Conservation (phyloP, 768 basidiomycete species). For the Podaxis pistillaris region DNA sequence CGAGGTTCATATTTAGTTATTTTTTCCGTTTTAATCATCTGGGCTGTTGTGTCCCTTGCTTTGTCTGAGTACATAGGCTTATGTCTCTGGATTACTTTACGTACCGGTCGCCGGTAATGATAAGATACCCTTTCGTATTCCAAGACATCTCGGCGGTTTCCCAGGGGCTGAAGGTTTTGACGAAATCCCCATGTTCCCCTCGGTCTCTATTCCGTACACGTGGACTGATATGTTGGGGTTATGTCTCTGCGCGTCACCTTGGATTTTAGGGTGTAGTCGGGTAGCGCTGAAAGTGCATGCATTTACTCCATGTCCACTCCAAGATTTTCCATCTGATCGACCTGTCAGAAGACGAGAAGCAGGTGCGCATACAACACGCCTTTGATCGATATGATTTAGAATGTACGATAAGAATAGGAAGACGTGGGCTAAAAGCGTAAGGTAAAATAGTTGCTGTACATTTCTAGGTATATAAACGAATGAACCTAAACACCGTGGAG, state of each 20-base stretch:
- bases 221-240: background rate
- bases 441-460: conserved; percentile 17
- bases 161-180: background rate
- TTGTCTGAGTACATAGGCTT: background rate
- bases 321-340: background rate
- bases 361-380: background rate
- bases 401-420: conserved; percentile 13
- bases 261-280: background rate
- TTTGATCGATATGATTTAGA: background rate
- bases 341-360: background rate
- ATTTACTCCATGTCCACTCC: background rate
- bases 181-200: background rate
- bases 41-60: background rate
- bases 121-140: background rate
- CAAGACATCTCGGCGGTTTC: background rate
- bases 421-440: conserved; percentile 10
- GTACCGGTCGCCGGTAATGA: background rate
- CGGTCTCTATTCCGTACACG: background rate
- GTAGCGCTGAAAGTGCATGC: background rate
- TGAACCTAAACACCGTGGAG: background rate
- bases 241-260: background rate
- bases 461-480: conserved; percentile 20
- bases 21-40: background rate
- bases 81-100: background rate
- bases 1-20: background rate